These are phyloP conservation scores for Blastocystis sp. DNA, from an alignment of 352 stramenopile genomes.

Conservation along the genomic window DNA sequence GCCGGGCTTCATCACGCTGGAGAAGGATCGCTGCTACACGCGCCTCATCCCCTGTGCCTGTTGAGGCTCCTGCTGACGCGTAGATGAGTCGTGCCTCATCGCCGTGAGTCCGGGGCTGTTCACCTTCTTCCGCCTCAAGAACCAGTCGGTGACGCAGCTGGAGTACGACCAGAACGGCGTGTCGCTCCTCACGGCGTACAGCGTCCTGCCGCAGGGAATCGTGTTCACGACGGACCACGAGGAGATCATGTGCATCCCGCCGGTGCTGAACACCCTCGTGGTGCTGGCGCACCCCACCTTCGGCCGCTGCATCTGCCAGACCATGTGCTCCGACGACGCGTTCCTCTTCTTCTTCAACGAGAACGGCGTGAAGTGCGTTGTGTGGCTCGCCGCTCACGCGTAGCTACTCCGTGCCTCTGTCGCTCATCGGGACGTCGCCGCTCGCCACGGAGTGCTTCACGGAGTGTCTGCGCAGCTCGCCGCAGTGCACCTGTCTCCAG, in stretches of 20 bases:
- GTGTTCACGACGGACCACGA: conserved; percentile 27
- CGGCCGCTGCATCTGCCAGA: background rate
- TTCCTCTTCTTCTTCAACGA: conserved; percentile 52
- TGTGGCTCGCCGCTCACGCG: background rate
- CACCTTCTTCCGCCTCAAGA: background rate
- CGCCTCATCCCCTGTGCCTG: background rate
- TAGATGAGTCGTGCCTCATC: background rate
- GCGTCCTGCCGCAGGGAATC: background rate
- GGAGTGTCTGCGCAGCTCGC: background rate
- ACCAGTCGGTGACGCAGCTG: background rate
- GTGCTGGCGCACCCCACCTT: background rate
- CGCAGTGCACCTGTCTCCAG: background rate
- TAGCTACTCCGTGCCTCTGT: conserved; percentile 33
- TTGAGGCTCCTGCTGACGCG: background rate
- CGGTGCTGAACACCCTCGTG: background rate
- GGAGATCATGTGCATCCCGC: background rate
- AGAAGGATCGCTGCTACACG: background rate
- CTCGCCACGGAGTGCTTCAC: background rate
- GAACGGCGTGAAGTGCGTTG: conserved; percentile 1
- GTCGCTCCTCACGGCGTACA: background rate
- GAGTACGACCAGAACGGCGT: background rate
- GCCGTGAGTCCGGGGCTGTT: background rate
- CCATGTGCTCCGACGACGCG: background rate
- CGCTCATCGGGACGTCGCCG: background rate
- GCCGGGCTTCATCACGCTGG: background rate